Evolutionary conservation across 2,329 filamentous ascomycete genomes (phyloP), one percentile per base, ranked within the genome.

Genomic region (Xylariaceae sp.): DNA sequence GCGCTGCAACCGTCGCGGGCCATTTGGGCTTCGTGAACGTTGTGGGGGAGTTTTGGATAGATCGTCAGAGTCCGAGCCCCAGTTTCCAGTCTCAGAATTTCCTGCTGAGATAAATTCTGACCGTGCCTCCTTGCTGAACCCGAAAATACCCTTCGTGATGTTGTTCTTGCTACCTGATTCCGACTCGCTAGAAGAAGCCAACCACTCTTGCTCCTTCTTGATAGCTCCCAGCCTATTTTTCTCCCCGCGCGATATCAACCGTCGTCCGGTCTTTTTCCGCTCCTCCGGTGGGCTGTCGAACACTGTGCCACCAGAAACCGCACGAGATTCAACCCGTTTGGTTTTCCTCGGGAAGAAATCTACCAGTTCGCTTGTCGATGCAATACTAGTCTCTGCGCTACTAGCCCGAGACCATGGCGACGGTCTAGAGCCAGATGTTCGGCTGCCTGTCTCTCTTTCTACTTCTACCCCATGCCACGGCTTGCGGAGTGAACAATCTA

Each of bases 401-500:
- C 21, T 32, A n/a, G 54, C 42, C 39, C 39, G 36, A 9, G 58
- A 3, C 47, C 55, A 42, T 6, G 30, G 44, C 20, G 26, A 47
- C 41, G 36, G 39, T 35, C 48, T 47, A 48, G 36, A 53, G 16
- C 23, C 58, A 50, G 24, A 48, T 41, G 8, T 33, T 10, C 30
- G 39, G 18, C 21, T 29, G 15, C 18, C 43, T 45, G 35, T 44
- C 21, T 11, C 57, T 44, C 23, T 46, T 46, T 40, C 43, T 23
- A 16, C 7, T 26, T 58, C 50, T 1, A 41, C 35, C 1, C 56
- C 53, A 20, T 53, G 59, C 65, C 62, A 68, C 6, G 66, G 65
- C 27, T 65, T 64, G 32, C 64, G 44, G 20, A 70, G 64, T 10
- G 66, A 65, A n/a, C 53, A 40, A 24, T 64, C 62, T 10, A 64